A percentile compares a stretch with the other conserved stretches of the same genome.
Conservation (phyloP, 257 asterid species). For the Nemophila menziesii region DNA sequence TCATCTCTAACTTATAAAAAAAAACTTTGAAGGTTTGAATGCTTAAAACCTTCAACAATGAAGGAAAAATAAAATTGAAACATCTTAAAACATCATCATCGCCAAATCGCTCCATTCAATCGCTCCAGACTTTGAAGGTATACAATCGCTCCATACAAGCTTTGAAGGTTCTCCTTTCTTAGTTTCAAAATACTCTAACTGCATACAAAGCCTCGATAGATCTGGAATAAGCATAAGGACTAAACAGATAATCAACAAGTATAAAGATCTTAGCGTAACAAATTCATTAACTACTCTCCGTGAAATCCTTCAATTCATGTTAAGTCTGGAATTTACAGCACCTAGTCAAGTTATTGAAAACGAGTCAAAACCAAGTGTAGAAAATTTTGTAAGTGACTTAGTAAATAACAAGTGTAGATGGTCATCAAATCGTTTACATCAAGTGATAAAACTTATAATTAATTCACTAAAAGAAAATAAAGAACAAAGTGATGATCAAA, state of each 20-base stretch:
- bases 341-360: too few species aligned
- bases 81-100: too few species aligned
- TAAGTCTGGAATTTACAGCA: slow-evolving; percentile 20
- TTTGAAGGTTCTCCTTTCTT: too few species aligned
- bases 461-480: slow-evolving; percentile 35
- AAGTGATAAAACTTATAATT: slow-evolving; percentile 36
- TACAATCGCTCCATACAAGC: too few species aligned
- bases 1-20: too few species aligned
- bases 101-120: too few species aligned
- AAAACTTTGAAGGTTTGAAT: too few species aligned
- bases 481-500: slow-evolving; percentile 16
- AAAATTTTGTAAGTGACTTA: slow-evolving; percentile 31
- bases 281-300: slow-evolving; percentile 40
- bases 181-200: too few species aligned
- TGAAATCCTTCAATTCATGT: slow-evolving; percentile 48
- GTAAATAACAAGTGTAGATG: slow-evolving; percentile 50
- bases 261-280: slow-evolving; percentile 30
- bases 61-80: too few species aligned
- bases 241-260: slow-evolving; percentile 25
- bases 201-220: slow-evolving; percentile 33
- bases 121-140: too few species aligned
- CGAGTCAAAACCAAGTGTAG: slow-evolving; percentile 23
- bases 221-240: slow-evolving; percentile 30
- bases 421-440: slow-evolving; percentile 49
- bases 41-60: too few species aligned